Base-by-base conservation (phyloP, 805 yeast genomes). In the Pichia pseudocactophila region DNA sequence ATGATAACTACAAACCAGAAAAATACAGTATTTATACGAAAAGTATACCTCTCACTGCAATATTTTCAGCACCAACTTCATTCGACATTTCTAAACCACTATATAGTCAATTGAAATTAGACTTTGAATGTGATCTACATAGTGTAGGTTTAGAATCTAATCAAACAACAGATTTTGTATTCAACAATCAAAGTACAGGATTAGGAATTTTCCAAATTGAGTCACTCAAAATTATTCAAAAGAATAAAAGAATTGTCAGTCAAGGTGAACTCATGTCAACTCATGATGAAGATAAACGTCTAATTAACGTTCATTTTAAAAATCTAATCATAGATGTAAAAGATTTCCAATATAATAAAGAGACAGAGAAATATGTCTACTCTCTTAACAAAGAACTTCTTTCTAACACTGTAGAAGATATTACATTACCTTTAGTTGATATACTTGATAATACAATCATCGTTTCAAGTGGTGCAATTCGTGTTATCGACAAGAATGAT, bases 161-260 rank as follows among this genome's bases (percentile, higher is more conserved):
- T 33, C 22, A 33, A 16, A 19, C 26, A 2, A 41, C 20, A 7
- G 44, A 41, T 37, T 41, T 41, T 41, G 44, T 41, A 5, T 41
- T 41, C 3, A 41, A 41, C 33, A 34, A 32, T 12, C 44, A 41
- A 33, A 41, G 44, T 20, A 41, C 44, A 2, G 33, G 33, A n/a
- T 25, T 41, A 15, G 44, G 44, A 19, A 4, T 32, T n/a, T 33
- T 41, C 12, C 15, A 33, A 15, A 30, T 41, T 28, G 37, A 41
- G 13, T 41, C 40, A 7, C 26, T 41, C 8, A 10, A 20, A 3
- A 12, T 11, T 11, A 15, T 40, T 17, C 32, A 40, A 34, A 27
- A 30, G 8, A 27, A 40, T 11, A 25, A n/a, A 15, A 34, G 28
- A 19, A 10, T 18, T n/a, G 27, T 40, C 20, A 34, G 19, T n/a